Base-by-base conservation (phyloP, 345 rosid species). In the Erodium maritimum region DNA sequence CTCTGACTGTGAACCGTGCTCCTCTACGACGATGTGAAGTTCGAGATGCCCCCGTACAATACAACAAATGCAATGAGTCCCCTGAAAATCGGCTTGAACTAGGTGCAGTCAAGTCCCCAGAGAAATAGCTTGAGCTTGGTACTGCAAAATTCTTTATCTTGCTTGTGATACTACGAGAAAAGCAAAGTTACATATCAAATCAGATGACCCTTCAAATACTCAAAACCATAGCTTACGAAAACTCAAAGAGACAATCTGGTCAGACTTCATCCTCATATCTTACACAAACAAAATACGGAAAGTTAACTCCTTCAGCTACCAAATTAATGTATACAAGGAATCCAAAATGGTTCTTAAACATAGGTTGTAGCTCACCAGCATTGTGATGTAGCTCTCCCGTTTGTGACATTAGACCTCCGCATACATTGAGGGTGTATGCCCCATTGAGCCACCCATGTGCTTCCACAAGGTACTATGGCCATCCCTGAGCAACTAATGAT, bases 401-500 rank as follows among this genome's bases (percentile, higher is more conserved):
- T 78, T n/a, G 82, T 73, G 25, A 70, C 45, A 63, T 53, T 71
- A 64, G 87, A 77, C 61, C 71, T 73, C 7, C 78, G 65, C 17
- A 65, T 50, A 50, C 71, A 68, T 59, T 75, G 88, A 66, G 95
- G 91, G 62, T 65, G 77, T 73, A 73, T 67, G 59, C 95, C 88
- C 88, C 85, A 88, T 64, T 84, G 97, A 72, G 93, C 82, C 67
- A 80, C 80, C 56, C 75, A 75, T 46, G 96, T 70, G 53, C 77
- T 86, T 77, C 93, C 95, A 77, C 77, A 88, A 62, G 85, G 90
- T 69, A 82, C 62, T 54, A 88, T 77, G 58, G 96, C 98, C 98
- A 91, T 91, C 64, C 24, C 8, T 29, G 61, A 75, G 59, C 51
- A 57, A 61, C 76, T 72, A 62, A 65, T 58, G 57, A 67, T 54